phyloP scores from a whole-genome alignment of 164 flowering plant genomes.

The Saururus chinensis region DNA sequence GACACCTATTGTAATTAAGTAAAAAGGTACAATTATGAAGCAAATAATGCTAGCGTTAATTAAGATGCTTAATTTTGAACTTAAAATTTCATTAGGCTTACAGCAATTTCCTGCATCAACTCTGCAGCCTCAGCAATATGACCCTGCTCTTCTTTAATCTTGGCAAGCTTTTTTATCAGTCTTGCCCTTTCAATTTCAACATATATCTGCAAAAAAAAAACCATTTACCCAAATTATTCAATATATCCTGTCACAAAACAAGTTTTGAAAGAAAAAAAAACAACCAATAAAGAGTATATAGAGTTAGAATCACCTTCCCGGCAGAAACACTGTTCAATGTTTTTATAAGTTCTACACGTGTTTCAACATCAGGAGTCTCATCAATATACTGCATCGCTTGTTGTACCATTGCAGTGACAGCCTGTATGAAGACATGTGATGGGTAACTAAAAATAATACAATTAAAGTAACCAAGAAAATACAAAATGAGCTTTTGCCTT shows the following conservation, averaged over 20 bases:
- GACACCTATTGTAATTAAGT: not conserved
- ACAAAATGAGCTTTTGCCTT: not conserved
- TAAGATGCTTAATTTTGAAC: not conserved
- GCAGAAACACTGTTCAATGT: conserved; percentile 89
- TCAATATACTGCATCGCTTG: conserved; percentile 96
- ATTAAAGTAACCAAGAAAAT: not conserved
- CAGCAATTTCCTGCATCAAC: conserved; percentile 97
- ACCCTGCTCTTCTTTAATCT: conserved; percentile 93
- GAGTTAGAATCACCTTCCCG: conserved; percentile 55
- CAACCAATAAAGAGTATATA: not conserved
- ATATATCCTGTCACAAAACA: too few relatives aligned
- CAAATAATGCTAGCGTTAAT: not conserved
- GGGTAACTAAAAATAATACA: not conserved
- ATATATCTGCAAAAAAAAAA: conserved; percentile 47
- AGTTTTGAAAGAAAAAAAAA: too few relatives aligned
- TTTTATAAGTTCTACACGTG: conserved; percentile 80
- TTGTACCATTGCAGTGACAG: conserved; percentile 90
- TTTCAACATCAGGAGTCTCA: conserved; percentile 82
- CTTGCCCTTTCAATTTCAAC: conserved; percentile 93
- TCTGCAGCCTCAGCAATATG: conserved; percentile 96
- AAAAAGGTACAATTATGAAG: not conserved
- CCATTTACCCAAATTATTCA: not conserved
- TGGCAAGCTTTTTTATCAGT: conserved; percentile 78
- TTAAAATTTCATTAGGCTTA: conserved; percentile 14
- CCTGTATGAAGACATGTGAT: conserved; percentile 29